phyloP scores from a whole-genome alignment of 768 basidiomycete genomes.

The Lepiota subincarnata region DNA sequence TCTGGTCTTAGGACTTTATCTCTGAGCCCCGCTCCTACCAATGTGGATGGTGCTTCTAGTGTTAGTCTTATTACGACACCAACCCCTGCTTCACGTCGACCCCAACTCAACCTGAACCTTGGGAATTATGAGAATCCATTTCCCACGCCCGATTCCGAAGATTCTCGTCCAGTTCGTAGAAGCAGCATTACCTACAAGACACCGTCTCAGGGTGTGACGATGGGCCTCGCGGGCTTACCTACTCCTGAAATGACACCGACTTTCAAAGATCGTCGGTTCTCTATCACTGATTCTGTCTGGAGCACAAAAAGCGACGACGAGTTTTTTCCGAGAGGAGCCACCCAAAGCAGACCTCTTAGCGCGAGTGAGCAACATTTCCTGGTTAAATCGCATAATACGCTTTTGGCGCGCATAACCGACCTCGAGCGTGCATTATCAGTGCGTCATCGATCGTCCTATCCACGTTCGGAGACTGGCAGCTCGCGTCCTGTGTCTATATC shows the following conservation, averaged over 20 bases:
- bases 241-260: conserved; percentile 77
- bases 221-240: conserved; percentile 45
- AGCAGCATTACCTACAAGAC: conserved; percentile 77
- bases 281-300: conserved; percentile 24
- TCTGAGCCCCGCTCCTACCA: conserved; percentile 29
- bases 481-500: conserved; percentile 51
- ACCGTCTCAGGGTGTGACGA: conserved; percentile 37
- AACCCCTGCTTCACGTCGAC: conserved; percentile 22
- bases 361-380: conserved; percentile 81
- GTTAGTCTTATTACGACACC: conserved; percentile 7
- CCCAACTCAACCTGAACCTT: conserved; percentile 36
- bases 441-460: conserved; percentile 31
- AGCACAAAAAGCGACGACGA: conserved; percentile 38
- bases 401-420: conserved; percentile 78
- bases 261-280: conserved; percentile 29
- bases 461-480: conserved; percentile 29
- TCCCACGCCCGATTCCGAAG: conserved; percentile 22
- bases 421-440: conserved; percentile 65
- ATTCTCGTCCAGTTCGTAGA: conserved; percentile 39
- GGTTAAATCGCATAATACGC: conserved; percentile 78
- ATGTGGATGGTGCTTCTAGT: conserved; percentile 23
- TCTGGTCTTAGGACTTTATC: conserved; percentile 51
- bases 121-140: conserved; percentile 24
- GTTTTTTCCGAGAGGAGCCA: conserved; percentile 37
- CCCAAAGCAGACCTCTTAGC: conserved; percentile 52